Evolutionary conservation across 2,329 filamentous ascomycete genomes (phyloP).

Genomic region (Cryphonectria parasitica): DNA sequence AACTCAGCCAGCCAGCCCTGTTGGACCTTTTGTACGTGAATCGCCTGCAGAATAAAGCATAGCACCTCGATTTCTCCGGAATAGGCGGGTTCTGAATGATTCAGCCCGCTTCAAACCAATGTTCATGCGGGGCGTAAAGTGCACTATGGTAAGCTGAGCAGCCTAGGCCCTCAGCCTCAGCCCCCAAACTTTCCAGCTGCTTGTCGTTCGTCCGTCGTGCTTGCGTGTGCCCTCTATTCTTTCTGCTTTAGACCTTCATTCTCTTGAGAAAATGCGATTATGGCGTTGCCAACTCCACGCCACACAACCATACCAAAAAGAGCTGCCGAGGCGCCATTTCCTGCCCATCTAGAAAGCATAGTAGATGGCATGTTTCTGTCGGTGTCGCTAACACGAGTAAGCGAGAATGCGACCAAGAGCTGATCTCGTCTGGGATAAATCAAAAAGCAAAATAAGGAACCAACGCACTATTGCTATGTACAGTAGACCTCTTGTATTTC

Average conservation of each 20-base stretch:
- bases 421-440: background rate
- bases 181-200: background rate
- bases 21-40: too few species aligned
- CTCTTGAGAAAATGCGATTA: background rate
- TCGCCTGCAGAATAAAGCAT: too few species aligned
- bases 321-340: background rate
- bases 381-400: constrained; percentile 9
- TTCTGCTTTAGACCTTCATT: background rate
- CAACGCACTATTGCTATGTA: too few species aligned
- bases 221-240: background rate
- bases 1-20: background rate
- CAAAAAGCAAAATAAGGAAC: too few species aligned
- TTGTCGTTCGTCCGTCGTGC: background rate
- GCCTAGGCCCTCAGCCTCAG: constrained; percentile 2
- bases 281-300: background rate
- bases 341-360: background rate
- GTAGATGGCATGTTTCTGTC: background rate
- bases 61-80: background rate
- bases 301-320: background rate
- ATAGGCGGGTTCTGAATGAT: background rate
- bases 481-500: background rate
- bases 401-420: background rate
- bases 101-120: background rate
- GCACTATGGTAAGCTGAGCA: background rate
- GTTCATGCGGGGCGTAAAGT: background rate